Conservation (phyloP, 148 eudicot species). For the Camellia sinensis region DNA sequence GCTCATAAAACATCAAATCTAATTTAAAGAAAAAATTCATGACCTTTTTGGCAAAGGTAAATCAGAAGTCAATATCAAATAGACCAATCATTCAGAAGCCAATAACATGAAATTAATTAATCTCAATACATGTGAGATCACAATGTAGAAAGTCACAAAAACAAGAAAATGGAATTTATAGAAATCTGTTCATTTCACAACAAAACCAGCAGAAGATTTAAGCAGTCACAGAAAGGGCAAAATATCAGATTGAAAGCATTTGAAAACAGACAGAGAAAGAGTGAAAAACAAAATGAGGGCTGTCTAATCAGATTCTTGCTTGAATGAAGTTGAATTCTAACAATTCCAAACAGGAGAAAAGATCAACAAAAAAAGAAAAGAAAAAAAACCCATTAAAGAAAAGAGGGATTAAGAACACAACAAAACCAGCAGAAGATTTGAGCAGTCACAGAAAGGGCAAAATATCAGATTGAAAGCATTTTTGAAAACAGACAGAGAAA, state of each 20-base stretch:
- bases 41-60: neutral
- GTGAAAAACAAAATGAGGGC: neutral
- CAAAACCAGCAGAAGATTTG: neutral
- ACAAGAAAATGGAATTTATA: neutral
- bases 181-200: neutral
- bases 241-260: neutral
- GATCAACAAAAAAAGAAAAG: neutral
- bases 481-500: neutral
- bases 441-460: neutral
- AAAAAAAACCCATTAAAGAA: too few relatives aligned
- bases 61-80: constrained; percentile 1
- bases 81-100: neutral
- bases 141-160: neutral
- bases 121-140: neutral
- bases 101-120: neutral
- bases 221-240: neutral
- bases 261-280: neutral
- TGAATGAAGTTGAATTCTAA: neutral
- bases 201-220: neutral
- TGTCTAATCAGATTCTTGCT: constrained; percentile 1
- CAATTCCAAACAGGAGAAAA: neutral
- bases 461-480: neutral
- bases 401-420: neutral
- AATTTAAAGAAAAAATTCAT: neutral
- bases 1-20: constrained; percentile 4